Base-by-base conservation (phyloP, 2,329 filamentous ascomycete genomes). In the Plenodomus tracheiphilus region DNA sequence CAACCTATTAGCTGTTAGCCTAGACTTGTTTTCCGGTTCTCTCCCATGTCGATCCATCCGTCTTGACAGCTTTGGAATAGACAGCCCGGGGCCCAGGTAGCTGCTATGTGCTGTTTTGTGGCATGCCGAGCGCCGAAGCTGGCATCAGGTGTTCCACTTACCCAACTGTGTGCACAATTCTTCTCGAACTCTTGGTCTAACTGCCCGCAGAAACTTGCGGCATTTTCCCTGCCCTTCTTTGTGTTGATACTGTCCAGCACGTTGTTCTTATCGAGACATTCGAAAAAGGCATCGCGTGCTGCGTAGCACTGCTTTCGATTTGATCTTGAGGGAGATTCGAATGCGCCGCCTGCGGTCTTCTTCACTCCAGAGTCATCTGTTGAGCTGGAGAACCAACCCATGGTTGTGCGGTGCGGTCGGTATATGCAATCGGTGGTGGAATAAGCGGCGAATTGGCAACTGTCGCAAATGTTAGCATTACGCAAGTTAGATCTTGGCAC, bases 151-250 rank as follows among this genome's bases (percentile, higher is more conserved):
- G 13, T 32, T 32, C 21, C 15, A 81, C 87, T 62, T 75, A 95
- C 94, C 94, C 94, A 99, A 69, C 91, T 92, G 50, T 80, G 82
- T 16, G 91, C 91, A 73, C 94, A 99, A 69, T 93, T 89, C 62
- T 81, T 81, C 75, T 96, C 91, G 66, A 97, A 96, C 49, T 79
- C 81, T 44, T 74, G 75, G 43, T 85, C 75, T 62, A 89, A 82
- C 41, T 75, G 72, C 30, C 77, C 77, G 66, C 88, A 92, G 44
- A 79, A 77, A 54, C 79, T 80, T 53, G 75, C 75, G 16, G 70
- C 61, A 22, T 67, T 69, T 18, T 68, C 65, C 46, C 78, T 81
- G 48, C 81, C 81, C 52, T 80, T 80, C 58, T 81, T 82, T 49
- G 75, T 69, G 56, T 74, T 77, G 50, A 90, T 78, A 43, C 83